Base-by-base conservation (phyloP, 805 yeast species). In the Pichia deserticola region DNA sequence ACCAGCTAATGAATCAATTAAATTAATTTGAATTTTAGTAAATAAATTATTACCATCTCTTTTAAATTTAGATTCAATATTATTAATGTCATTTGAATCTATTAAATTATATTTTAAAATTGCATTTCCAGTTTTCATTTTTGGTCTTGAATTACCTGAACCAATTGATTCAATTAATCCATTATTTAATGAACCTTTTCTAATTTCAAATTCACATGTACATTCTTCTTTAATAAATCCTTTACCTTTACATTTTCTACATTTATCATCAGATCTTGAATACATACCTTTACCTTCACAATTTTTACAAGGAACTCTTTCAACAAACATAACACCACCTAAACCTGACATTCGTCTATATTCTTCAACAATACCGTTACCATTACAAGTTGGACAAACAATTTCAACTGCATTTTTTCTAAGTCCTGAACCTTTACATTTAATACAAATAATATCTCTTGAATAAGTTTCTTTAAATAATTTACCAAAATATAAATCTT, bases 1-100 rank as follows among this genome's bases (percentile, higher is more conserved):
- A 3, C 98, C 98, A 51, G 88, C 77, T n/a, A 92, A 71, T 0
- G 97, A 83, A 56, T 92, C 98, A 12, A 79, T 79, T 46, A 92
- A 70, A 2, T 95, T 73, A 38, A 92, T 77, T 7, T 70, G 71
- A 38, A 82, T 66, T 32, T 73, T 70, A 3, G 87, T 75, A 56
- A 78, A 78, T 45, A 93, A 67, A 63, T 90, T 92, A 54, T 79
- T 65, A 8, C 79, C 84, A 40, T 74, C 72, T 49, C 68, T 54
- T 13, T 55, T 40, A 59, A 89, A 83, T 1, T 56, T 58, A 12
- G 15, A 25, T 20, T 45, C 49, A 25, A 7, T 47, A 10, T n/a
- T 25, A 28, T 1, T 67, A 58, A 15, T 10, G 20, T 20, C 20
- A 15, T 35, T 27, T 13, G 41, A n/a, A 60, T 82, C 78, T 4